Base-by-base conservation (phyloP, 2,329 filamentous ascomycete genomes). In the Macrophomina phaseolina region DNA sequence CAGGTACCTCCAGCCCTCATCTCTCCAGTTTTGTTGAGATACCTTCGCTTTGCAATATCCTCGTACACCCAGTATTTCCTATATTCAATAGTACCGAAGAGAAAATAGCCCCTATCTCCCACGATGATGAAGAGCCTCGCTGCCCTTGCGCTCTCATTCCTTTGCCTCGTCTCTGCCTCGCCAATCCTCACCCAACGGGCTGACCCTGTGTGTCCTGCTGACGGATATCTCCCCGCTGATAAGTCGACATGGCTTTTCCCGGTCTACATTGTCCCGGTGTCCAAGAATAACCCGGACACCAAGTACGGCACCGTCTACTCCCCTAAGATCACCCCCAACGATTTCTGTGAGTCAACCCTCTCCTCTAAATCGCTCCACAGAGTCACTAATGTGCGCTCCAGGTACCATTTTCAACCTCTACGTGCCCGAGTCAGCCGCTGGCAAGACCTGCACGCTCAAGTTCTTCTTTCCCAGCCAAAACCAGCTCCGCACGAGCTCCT, bases 121-220 rank as follows among this genome's bases (percentile, higher is more conserved):
- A 63, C 48, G 53, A 71, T 65, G 62, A 73, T 45, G 67, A 67
- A 64, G 67, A 45, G 30, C 73, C 71, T 73, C 78, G 87, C 86
- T 11, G 84, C 81, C 23, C 34, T 23, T 34, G 23, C 56, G 16
- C 48, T 67, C 40, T 51, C 60, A 64, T 53, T 58, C n/a, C 64
- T 60, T 18, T 34, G 49, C 51, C 63, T 67, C 28, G 55, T 56
- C 18, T 42, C 67, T 5, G 67, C 70, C 38, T 65, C 66, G 53
- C 38, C 65, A 36, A 40, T 68, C 23, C 58, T 62, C 58, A 34
- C 42, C 8, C n/a, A 32, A 11, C 68, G 69, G 9, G 23, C 51
- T 38, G 51, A 65, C 51, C 63, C 28, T 28, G 34, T 42, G 32
- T 72, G 70, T 66, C 68, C 70, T 16, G 51, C 68, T 18, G 65